Evolutionary conservation across 2,329 filamentous ascomycete genomes (phyloP), one percentile per base, ranked within the genome.

Genomic region (Pyricularia sp.): DNA sequence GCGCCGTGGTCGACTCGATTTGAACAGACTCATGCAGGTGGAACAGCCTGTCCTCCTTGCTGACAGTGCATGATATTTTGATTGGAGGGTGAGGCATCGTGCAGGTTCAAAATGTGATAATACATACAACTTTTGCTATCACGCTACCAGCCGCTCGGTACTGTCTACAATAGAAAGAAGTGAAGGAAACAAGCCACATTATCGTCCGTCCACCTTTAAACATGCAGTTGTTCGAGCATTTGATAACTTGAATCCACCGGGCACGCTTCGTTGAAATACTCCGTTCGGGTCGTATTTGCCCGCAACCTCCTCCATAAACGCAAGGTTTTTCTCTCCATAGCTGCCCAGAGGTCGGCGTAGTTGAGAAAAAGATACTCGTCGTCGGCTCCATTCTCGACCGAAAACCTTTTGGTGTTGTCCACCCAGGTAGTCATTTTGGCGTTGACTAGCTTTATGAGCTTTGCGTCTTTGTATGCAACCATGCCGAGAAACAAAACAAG

Each of bases 321-420:
- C 20, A 67, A 77, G 59, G 30, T 76, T 77, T 30, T 75, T 73
- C 36, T 68, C 64, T 1, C 76, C 75, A 42, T 76, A 77, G 17
- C 71, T 74, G 26, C 23, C 23, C 6, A 77, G 64, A 4, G 68
- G 66, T 72, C 72, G 10, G 73, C 74, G 61, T 77, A 78, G 59
- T 78, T 78, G 25, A 74, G 63, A 23, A 75, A 75, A 0, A 67
- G 67, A 73, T 71, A 75, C 11, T 68, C 61, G 59, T 72, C 66
- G 55, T 69, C 70, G 4, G 71, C 72, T 23, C 65, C 71, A 4
- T 72, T 68, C 1, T 61, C 65, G 11, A 65, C 31, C 4, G 74
- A 70, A 33, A 71, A 75, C 11, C 70, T 71, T 30, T 64, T 58
- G 25, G 75, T 69, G 0, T 33, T 68, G 7, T 71, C 68, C 17